phyloP scores from a whole-genome alignment of 129 eudicot species.

The Flaveria trinervia region DNA sequence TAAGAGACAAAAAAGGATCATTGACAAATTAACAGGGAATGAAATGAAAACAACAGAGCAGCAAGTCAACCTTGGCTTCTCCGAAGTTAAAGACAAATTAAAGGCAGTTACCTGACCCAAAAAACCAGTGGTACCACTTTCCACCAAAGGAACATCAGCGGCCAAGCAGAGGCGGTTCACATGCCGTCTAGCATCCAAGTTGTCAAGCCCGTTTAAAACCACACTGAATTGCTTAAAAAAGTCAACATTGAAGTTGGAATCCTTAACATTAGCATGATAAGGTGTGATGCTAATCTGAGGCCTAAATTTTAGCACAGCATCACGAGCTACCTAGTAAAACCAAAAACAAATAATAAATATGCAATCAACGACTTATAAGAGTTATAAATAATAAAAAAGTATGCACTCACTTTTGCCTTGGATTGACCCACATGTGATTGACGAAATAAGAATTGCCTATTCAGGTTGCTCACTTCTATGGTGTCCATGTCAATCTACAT shows the following conservation, averaged over 20 bases:
- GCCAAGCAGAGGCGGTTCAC: constrained; percentile 99
- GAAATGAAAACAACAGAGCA: neutral
- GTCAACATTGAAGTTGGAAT: constrained; percentile 85
- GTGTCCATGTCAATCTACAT: constrained; percentile 98
- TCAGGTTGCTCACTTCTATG: constrained; percentile 95
- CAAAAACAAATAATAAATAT: neutral
- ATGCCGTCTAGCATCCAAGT: constrained; percentile 95
- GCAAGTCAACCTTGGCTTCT: constrained; percentile 1
- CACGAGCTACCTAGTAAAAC: constrained; percentile 84
- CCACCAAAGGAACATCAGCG: constrained; percentile 91
- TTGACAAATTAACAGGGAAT: constrained; percentile 4
- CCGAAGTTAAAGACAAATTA: constrained; percentile 6
- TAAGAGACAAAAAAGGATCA: neutral
- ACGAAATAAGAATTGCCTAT: constrained; percentile 91
- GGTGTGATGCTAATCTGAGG: constrained; percentile 89
- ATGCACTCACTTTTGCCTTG: constrained; percentile 82
- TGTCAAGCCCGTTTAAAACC: constrained; percentile 91
- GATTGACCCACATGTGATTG: constrained; percentile 95
- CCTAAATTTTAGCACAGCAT: constrained; percentile 89
- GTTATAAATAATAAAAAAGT: neutral
- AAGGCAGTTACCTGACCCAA: constrained; percentile 73
- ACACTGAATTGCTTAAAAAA: constrained; percentile 90
- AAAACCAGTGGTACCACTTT: constrained; percentile 98
- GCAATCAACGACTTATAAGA: neutral
- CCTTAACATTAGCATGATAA: constrained; percentile 98